Base-by-base conservation (phyloP, 1,139 yeast species). In the Pneumocystis carinii region DNA sequence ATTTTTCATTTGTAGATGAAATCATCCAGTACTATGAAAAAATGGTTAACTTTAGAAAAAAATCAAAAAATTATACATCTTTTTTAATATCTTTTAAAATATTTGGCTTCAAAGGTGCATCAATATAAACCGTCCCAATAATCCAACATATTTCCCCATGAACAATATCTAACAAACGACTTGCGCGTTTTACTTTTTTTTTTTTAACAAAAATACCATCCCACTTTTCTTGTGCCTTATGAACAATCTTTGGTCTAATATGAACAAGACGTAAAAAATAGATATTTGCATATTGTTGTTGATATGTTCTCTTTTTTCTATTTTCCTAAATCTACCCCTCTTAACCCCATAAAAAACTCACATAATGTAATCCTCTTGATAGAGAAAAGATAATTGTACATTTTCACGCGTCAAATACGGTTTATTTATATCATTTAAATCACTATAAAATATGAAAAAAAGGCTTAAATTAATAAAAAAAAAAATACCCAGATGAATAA, bases 111-210 rank as follows among this genome's bases (percentile, higher is more conserved):
- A 83, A 83, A 70, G 83, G 84, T 83, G 89, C 81, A 66, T 90
- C 96, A 69, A 89, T 81, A 70, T 86, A 90, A 0, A 90, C 79
- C 0, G 97, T 88, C 1, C 98, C 99, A 42, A 87, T 79, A n/a
- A 89, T 85, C 95, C 95, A 92, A 66, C 90, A 83, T 38, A 90
- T 81, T 68, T 83, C 80, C 63, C 85, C 83, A 60, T 83, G 82
- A 37, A 78, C 77, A 6, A 90, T 84, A 71, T 90, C 96, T 66
- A 92, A 76, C 12, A 90, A 90, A 74, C 87, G 89, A 17, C 82
- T 82, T 38, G 80, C 80, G 7, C 62, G 61, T 35, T 62, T 48
- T 2, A 64, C 56, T 64, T 65, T 48, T 6, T 19, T 19, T 7
- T 76, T 79, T 61, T 75, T 73, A 41, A 77, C 68, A 81, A 72